Conservation (phyloP, 2,329 filamentous ascomycete genomes). For the Trichoderma sp. region DNA sequence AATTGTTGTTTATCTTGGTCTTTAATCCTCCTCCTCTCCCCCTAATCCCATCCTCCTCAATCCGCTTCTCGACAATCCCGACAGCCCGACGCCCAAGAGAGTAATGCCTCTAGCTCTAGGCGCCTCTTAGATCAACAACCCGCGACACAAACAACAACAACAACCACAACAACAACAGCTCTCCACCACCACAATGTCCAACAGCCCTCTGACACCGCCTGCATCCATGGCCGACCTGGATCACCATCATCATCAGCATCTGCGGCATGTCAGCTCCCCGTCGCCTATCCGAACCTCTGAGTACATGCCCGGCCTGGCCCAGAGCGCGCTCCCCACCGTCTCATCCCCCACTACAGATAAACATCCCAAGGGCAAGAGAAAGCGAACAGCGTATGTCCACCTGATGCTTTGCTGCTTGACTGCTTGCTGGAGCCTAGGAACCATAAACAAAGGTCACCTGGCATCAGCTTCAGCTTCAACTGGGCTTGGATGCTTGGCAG, state of each 20-base stretch:
- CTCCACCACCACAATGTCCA: slow-evolving; percentile 23
- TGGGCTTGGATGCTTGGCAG: not conserved
- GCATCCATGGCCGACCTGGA: slow-evolving; percentile 28
- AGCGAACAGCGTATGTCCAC: slow-evolving; percentile 59
- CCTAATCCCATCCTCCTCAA: slow-evolving; percentile 1
- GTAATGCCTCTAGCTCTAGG: slow-evolving; percentile 12
- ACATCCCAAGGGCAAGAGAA: slow-evolving; percentile 60
- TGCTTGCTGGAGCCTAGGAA: slow-evolving; percentile 22
- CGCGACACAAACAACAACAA: not conserved
- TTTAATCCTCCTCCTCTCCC: not conserved
- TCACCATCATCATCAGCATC: slow-evolving; percentile 20
- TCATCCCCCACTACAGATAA: slow-evolving; percentile 34
- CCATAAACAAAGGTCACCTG: slow-evolving; percentile 19
- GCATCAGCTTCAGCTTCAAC: not conserved
- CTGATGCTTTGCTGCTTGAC: not conserved
- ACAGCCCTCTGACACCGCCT: slow-evolving; percentile 24
- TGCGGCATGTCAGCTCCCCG: slow-evolving; percentile 20
- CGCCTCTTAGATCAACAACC: slow-evolving; percentile 15
- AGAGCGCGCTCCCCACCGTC: slow-evolving; percentile 23
- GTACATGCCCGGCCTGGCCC: slow-evolving; percentile 11
- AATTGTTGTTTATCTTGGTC: not conserved
- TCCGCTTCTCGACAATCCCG: not conserved
- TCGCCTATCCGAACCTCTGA: slow-evolving; percentile 24
- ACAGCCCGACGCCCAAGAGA: not conserved
- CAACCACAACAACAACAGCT: not conserved